phyloP scores from a whole-genome alignment of 257 asterid genomes.

The Scutellaria galericulata region DNA sequence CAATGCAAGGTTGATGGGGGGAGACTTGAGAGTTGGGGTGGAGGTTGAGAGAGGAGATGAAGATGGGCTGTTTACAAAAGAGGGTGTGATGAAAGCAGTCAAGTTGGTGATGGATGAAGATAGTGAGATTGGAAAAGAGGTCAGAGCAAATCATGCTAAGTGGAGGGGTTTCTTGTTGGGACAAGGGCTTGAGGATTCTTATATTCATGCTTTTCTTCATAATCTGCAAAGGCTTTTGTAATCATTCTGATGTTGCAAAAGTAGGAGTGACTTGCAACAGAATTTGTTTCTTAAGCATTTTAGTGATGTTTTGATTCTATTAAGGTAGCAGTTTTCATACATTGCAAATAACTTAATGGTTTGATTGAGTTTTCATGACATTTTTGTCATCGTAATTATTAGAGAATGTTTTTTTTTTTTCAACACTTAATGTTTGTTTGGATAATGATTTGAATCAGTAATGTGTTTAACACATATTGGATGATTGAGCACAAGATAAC shows the following conservation, averaged over 20 bases:
- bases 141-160: conserved; percentile 41
- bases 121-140: conserved; percentile 40
- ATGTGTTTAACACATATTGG: too few species aligned
- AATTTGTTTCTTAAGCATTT: too few species aligned
- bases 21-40: conserved; percentile 44
- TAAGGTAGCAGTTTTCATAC: too few species aligned
- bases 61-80: conserved; percentile 49
- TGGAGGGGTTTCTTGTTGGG: conserved; percentile 48
- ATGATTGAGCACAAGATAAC: too few species aligned
- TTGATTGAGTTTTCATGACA: too few species aligned
- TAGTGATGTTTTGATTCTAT: too few species aligned
- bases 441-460: too few species aligned
- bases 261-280: too few species aligned
- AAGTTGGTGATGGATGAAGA: conserved; percentile 42
- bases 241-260: neutral
- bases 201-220: conserved; percentile 44
- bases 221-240: conserved; percentile 32
- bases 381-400: too few species aligned
- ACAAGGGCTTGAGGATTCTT: conserved; percentile 52
- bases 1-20: conserved; percentile 44
- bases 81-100: conserved; percentile 42
- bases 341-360: too few species aligned
- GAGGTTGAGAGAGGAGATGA: conserved; percentile 59
- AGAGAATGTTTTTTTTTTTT: too few species aligned
- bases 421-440: too few species aligned